A percentile compares a stretch with the other conserved stretches of the same genome.
Evolutionary conservation across 768 basidiomycete genomes (phyloP).

Genomic region (Pleurotus ostreatus): DNA sequence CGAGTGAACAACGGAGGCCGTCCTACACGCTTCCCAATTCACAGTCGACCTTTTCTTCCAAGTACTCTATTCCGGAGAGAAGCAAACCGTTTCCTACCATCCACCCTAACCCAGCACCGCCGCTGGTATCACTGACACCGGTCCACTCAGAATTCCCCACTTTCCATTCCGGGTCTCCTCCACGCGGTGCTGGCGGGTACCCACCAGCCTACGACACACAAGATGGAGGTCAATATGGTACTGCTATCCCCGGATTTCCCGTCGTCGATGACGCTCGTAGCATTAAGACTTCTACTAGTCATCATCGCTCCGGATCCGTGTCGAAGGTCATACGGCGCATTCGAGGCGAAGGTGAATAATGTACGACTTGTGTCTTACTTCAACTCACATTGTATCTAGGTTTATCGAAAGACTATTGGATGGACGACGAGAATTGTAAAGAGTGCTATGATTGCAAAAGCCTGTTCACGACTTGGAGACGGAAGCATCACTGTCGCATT

Average conservation of each 20-base stretch:
- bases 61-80: conserved; percentile 47
- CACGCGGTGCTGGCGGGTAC: conserved; percentile 44
- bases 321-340: conserved; percentile 89
- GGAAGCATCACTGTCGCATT: conserved; percentile 97
- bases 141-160: conserved; percentile 78
- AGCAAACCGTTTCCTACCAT: conserved; percentile 52
- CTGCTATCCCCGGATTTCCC: conserved; percentile 87
- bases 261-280: conserved; percentile 90
- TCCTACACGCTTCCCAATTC: conserved; percentile 44
- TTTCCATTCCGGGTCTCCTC: conserved; percentile 58
- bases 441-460: conserved; percentile 97
- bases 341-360: conserved; percentile 75
- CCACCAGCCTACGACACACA: conserved; percentile 51
- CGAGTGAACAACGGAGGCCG: conserved; percentile 56
- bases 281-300: conserved; percentile 67
- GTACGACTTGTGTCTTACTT: conserved; percentile 1
- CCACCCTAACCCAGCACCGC: conserved; percentile 65
- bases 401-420: conserved; percentile 95
- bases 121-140: conserved; percentile 80
- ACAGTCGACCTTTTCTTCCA: conserved; percentile 45
- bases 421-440: conserved; percentile 94
- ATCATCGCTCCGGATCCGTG: conserved; percentile 77
- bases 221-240: conserved; percentile 51
- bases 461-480: conserved; percentile 88
- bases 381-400: conserved; percentile 35